Evolutionary conservation across 2,329 filamentous ascomycete genomes (phyloP).

Genomic region (Eurotiales sp.): DNA sequence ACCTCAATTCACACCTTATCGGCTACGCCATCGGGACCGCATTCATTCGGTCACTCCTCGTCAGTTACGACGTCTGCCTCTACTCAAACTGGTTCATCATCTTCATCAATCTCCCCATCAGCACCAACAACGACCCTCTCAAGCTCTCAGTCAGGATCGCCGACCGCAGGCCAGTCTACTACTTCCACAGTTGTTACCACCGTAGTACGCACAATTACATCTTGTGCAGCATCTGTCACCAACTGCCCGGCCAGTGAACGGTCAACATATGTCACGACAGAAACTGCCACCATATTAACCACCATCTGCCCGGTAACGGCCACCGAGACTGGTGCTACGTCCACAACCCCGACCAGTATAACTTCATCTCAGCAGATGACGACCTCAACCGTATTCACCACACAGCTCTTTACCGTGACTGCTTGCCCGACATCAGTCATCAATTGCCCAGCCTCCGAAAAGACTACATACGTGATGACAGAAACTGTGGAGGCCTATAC

Average conservation of each 20-base stretch:
- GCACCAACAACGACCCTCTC: background rate
- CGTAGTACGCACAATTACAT: slow-evolving; percentile 16
- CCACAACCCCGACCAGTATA: background rate
- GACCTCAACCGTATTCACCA: background rate
- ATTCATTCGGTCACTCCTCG: no score
- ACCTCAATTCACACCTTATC: background rate
- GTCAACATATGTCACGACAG: slow-evolving; percentile 17
- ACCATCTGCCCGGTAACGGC: slow-evolving; percentile 12
- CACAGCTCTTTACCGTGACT: background rate
- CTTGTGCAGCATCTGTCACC: slow-evolving; percentile 17
- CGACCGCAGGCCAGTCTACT: slow-evolving; percentile 5
- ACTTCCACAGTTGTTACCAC: slow-evolving; percentile 17
- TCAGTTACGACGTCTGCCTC: background rate
- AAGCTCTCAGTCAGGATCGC: background rate
- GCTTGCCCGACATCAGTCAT: background rate
- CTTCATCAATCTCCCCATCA: background rate
- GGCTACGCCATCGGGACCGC: no score
- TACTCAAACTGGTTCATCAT: background rate
- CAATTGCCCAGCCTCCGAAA: background rate
- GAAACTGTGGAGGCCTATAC: background rate
- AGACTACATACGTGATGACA: background rate
- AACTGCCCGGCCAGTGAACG: slow-evolving; percentile 18
- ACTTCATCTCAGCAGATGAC: background rate
- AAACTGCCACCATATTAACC: slow-evolving; percentile 20
- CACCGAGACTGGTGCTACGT: background rate